These are phyloP conservation scores for Bryoglossum gracile DNA, from an alignment of 495 filamentous ascomycete genomes.

Conservation along the genomic window DNA sequence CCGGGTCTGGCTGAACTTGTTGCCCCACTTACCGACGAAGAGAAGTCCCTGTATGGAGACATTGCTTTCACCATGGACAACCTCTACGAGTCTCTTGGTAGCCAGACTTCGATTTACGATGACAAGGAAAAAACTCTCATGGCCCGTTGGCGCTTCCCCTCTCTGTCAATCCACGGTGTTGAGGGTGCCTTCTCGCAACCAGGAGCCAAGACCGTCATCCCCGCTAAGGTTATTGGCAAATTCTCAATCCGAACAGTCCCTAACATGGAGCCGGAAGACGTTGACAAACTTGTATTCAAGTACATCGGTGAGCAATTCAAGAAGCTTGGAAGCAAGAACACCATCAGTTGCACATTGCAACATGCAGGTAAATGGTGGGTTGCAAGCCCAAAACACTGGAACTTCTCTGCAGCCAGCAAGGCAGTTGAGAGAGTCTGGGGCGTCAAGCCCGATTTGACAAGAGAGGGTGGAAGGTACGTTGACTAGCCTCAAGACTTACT, in stretches of 20 bases:
- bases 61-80: constrained; percentile 96
- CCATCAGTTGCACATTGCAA: constrained; percentile 64
- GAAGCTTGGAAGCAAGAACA: constrained; percentile 86
- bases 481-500: background rate
- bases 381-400: constrained; percentile 94
- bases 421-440: constrained; percentile 89
- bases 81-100: constrained; percentile 82
- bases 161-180: constrained; percentile 90
- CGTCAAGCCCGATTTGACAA: constrained; percentile 87
- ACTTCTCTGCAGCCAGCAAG: constrained; percentile 88
- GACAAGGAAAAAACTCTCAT: constrained; percentile 87
- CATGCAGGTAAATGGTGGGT: constrained; percentile 99
- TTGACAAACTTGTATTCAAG: constrained; percentile 75
- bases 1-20: constrained; percentile 87
- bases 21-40: constrained; percentile 75
- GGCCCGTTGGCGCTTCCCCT: constrained; percentile 91
- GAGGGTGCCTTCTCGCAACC: constrained; percentile 92
- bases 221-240: constrained; percentile 94
- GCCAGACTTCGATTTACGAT: constrained; percentile 72
- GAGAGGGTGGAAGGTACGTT: constrained; percentile 82
- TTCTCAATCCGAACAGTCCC: constrained; percentile 97
- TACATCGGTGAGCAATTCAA: constrained; percentile 73
- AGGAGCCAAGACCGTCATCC: constrained; percentile 97
- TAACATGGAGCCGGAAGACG: constrained; percentile 88
- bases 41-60: constrained; percentile 71